Conservation (phyloP, 2,329 filamentous ascomycete species). For the Diaporthe aspalathi region DNA sequence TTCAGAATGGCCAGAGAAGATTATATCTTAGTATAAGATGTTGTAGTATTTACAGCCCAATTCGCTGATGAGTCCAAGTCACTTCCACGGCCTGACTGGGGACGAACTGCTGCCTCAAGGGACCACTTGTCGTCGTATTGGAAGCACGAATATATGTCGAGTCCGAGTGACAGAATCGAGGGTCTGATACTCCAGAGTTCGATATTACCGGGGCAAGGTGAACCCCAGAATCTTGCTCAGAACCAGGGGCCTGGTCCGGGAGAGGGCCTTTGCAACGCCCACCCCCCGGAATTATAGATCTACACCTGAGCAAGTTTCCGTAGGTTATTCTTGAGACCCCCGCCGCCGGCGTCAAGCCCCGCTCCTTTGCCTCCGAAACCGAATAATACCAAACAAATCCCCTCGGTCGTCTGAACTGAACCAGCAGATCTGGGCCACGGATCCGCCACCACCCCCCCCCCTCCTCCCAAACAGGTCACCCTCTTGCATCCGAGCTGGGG, state of each 20-base stretch:
- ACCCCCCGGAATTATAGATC: not conserved
- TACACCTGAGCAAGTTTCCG: constrained; percentile 32
- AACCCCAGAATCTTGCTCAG: constrained; percentile 13
- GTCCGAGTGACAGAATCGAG: not conserved
- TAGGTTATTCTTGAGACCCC: constrained; percentile 12
- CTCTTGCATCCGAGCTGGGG: not conserved
- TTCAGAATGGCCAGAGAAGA: no score
- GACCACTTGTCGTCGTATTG: not conserved
- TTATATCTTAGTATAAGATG: no score
- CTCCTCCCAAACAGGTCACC: no score
- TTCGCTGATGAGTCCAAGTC: no score
- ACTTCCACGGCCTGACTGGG: no score
- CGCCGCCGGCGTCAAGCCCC: not conserved
- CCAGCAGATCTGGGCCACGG: not conserved
- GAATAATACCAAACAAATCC: constrained; percentile 9
- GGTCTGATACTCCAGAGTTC: not conserved
- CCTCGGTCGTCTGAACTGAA: not conserved
- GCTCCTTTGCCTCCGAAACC: not conserved
- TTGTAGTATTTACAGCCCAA: no score
- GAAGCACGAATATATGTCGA: not conserved
- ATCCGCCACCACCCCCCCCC: no score
- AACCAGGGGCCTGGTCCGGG: not conserved
- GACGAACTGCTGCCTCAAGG: not conserved
- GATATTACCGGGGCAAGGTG: constrained; percentile 6
- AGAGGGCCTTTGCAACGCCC: not conserved